phyloP scores from a whole-genome alignment of 2,329 filamentous ascomycete species.

The Pezicula radicicola region DNA sequence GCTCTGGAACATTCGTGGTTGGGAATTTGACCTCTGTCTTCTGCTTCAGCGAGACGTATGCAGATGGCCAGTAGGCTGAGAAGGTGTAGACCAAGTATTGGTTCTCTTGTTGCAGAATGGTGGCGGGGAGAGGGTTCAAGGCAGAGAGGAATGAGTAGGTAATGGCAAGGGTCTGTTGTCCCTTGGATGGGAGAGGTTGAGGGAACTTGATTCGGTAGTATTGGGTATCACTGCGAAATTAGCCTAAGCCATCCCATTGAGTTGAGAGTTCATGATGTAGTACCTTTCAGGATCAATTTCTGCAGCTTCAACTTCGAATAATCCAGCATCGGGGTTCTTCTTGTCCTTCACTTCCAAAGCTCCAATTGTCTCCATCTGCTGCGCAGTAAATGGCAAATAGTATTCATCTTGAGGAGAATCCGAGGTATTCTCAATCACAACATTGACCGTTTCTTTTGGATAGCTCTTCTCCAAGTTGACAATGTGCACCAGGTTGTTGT shows the following conservation, averaged over 20 bases:
- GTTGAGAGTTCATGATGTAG: conserved; percentile 12
- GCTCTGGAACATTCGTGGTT: conserved; percentile 75
- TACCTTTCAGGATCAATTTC: conserved; percentile 61
- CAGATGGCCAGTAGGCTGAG: conserved; percentile 79
- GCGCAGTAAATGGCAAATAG: conserved; percentile 80
- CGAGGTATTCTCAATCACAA: conserved; percentile 88
- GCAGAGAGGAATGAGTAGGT: conserved; percentile 78
- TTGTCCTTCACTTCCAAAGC: conserved; percentile 91
- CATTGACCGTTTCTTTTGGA: conserved; percentile 84
- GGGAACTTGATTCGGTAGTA: conserved; percentile 85
- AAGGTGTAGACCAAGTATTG: conserved; percentile 87
- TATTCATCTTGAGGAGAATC: conserved; percentile 81
- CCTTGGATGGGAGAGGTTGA: conserved; percentile 68
- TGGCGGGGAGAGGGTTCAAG: conserved; percentile 75
- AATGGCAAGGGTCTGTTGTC: conserved; percentile 83
- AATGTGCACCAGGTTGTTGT: conserved; percentile 84
- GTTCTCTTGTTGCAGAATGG: conserved; percentile 78
- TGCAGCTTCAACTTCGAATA: conserved; percentile 68
- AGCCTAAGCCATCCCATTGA: conserved; percentile 12
- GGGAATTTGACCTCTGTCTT: conserved; percentile 96
- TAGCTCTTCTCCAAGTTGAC: conserved; percentile 94
- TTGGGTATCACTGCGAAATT: conserved; percentile 58
- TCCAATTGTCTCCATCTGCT: conserved; percentile 73
- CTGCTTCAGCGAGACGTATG: conserved; percentile 85
- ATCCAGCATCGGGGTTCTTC: conserved; percentile 66